Evolutionary conservation across 495 filamentous ascomycete genomes (phyloP).

Genomic region (Chaetomium cochliodes): DNA sequence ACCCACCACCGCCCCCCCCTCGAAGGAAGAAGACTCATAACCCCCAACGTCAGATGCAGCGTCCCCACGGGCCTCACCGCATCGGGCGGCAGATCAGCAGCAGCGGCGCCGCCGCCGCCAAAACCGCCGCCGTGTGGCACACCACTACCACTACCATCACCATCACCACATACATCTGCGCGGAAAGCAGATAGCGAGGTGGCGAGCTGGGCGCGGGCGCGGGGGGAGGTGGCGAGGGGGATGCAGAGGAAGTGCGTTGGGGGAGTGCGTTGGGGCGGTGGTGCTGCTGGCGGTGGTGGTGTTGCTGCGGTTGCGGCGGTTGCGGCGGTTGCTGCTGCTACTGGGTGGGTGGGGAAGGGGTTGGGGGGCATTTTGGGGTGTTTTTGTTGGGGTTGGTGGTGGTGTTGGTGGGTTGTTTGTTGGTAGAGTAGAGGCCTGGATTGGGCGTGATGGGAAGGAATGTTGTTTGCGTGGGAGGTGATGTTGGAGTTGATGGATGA

Average conservation of each 20-base stretch:
- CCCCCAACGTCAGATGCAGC: slow-evolving; percentile 81
- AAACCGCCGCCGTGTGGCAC: too few species aligned
- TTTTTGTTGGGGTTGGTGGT: background rate
- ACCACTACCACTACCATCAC: slow-evolving; percentile 12
- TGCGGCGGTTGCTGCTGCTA: background rate
- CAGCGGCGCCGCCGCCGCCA: too few species aligned
- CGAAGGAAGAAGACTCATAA: slow-evolving; percentile 81
- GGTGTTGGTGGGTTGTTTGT: background rate
- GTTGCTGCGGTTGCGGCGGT: background rate
- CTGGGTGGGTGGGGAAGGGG: background rate
- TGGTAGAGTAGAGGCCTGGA: background rate
- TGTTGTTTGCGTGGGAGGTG: background rate
- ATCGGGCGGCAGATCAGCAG: slow-evolving; percentile 50
- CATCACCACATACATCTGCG: slow-evolving; percentile 46
- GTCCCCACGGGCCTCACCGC: slow-evolving; percentile 77
- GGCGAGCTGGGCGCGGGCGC: slow-evolving; percentile 63
- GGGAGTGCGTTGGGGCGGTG: slow-evolving; percentile 15
- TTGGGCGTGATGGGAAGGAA: background rate
- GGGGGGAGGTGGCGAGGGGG: slow-evolving; percentile 61
- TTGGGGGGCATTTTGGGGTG: background rate
- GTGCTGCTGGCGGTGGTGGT: slow-evolving; percentile 2
- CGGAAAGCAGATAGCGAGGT: slow-evolving; percentile 60
- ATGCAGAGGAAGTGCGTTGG: slow-evolving; percentile 91
- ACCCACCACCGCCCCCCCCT: background rate
- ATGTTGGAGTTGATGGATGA: background rate